Conservation (phyloP, 225 moss, liverwort and hornwort genomes). For the Rhytidiadelphus loreus region DNA sequence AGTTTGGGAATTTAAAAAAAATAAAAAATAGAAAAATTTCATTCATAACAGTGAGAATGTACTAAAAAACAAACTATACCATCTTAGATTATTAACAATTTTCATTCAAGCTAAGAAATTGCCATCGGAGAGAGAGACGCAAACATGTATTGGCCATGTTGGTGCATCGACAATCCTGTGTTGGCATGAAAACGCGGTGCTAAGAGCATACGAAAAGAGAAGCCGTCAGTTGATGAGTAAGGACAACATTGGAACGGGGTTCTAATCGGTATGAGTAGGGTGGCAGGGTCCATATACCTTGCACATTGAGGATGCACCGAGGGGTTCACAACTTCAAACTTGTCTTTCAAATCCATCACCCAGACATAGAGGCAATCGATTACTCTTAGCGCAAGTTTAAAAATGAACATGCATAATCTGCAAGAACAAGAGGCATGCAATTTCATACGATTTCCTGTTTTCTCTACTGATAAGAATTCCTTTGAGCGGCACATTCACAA, state of each 20-base stretch:
- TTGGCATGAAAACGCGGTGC: background rate
- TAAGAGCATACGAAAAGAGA: background rate
- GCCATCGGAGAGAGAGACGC: background rate
- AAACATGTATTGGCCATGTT: background rate
- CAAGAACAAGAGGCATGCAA: background rate
- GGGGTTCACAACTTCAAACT: background rate
- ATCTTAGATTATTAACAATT: too few species aligned
- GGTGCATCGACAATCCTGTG: background rate
- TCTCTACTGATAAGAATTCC: background rate
- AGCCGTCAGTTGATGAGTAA: background rate
- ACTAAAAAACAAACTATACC: too few species aligned
- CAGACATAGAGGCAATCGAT: background rate
- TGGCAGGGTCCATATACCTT: background rate
- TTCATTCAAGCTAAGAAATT: too few species aligned
- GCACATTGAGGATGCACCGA: background rate
- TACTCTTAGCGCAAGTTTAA: background rate
- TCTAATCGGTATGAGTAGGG: background rate
- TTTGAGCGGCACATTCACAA: background rate
- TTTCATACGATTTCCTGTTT: background rate
- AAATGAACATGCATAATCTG: background rate
- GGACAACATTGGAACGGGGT: background rate
- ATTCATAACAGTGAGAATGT: too few species aligned
- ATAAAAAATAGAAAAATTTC: background rate
- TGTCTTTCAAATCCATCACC: background rate
- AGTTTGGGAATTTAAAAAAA: background rate